Evolutionary conservation across 768 basidiomycete genomes (phyloP).

Genomic region (Mycena pura): DNA sequence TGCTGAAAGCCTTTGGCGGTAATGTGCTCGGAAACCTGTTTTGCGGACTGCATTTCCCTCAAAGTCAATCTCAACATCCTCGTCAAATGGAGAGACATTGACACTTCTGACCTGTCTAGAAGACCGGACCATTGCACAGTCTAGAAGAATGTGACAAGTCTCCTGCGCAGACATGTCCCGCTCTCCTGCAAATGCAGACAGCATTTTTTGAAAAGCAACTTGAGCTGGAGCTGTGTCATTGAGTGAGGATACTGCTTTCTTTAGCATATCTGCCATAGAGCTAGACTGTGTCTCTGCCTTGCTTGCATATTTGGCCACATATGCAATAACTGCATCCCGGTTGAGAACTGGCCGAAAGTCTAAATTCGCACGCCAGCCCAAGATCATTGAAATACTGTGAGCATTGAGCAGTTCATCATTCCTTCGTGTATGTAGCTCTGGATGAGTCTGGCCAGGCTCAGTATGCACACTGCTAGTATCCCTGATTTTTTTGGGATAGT

Average conservation of each 20-base stretch:
- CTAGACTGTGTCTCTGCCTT: conserved; percentile 18
- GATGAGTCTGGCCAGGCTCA: not conserved
- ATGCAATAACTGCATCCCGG: conserved; percentile 26
- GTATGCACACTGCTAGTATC: not conserved
- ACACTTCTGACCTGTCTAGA: conserved; percentile 2
- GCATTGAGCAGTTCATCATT: conserved; percentile 34
- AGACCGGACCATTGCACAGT: not conserved
- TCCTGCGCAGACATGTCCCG: conserved; percentile 22
- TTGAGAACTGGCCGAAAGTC: conserved; percentile 32
- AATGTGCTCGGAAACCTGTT: too few species aligned
- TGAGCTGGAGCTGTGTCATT: conserved; percentile 11
- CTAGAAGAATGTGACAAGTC: conserved; percentile 21
- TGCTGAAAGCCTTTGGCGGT: too few species aligned
- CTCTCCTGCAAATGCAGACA: conserved; percentile 11
- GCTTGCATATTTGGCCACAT: conserved; percentile 30
- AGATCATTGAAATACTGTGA: conserved; percentile 25
- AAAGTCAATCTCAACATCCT: not conserved
- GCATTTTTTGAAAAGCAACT: conserved; percentile 23
- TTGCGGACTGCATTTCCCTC: not conserved
- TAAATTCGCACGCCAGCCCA: conserved; percentile 34
- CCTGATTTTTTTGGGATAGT: conserved; percentile 23
- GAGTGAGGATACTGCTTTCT: conserved; percentile 8
- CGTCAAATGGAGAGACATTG: not conserved
- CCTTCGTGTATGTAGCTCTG: conserved; percentile 11
- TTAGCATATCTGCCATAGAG: conserved; percentile 2